Evolutionary conservation across 768 basidiomycete species (phyloP).

Genomic region (Termitomyces bulborhizus): DNA sequence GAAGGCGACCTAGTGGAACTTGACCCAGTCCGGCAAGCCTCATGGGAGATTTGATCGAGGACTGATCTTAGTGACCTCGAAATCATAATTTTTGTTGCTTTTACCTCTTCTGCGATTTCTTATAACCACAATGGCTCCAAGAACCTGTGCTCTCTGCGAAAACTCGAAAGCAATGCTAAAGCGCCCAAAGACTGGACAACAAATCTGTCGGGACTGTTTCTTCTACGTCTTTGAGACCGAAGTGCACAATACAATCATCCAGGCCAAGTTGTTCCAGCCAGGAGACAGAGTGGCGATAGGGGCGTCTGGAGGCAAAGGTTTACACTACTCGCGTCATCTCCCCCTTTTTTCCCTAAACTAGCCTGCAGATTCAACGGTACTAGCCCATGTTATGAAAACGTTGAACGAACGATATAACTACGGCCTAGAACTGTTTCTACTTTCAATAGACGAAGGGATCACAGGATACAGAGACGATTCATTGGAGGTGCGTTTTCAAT

Average conservation of each 20-base stretch:
- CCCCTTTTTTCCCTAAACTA: background rate
- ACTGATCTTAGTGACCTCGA: background rate
- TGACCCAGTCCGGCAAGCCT: background rate
- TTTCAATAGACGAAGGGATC: conserved; percentile 98
- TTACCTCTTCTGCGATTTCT: background rate
- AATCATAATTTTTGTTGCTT: background rate
- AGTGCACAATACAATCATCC: conserved; percentile 90
- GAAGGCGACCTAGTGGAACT: background rate
- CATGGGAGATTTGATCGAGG: background rate
- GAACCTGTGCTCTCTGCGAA: conserved; percentile 16
- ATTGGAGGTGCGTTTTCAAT: conserved; percentile 56
- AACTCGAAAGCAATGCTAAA: conserved; percentile 81
- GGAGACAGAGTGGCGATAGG: conserved; percentile 96
- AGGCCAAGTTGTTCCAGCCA: conserved; percentile 75
- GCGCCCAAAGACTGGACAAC: conserved; percentile 94
- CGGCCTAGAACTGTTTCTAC: conserved; percentile 81
- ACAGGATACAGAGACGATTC: conserved; percentile 98
- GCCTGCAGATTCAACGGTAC: conserved; percentile 85
- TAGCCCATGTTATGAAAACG: conserved; percentile 95
- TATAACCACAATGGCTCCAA: conserved; percentile 1
- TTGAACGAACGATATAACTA: conserved; percentile 94
- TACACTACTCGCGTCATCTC: background rate
- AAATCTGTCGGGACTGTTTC: conserved; percentile 95
- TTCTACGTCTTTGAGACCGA: conserved; percentile 98
- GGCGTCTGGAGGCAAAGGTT: conserved; percentile 97